phyloP scores from a whole-genome alignment of 129 eudicot species.

The Lactuca sativa region DNA sequence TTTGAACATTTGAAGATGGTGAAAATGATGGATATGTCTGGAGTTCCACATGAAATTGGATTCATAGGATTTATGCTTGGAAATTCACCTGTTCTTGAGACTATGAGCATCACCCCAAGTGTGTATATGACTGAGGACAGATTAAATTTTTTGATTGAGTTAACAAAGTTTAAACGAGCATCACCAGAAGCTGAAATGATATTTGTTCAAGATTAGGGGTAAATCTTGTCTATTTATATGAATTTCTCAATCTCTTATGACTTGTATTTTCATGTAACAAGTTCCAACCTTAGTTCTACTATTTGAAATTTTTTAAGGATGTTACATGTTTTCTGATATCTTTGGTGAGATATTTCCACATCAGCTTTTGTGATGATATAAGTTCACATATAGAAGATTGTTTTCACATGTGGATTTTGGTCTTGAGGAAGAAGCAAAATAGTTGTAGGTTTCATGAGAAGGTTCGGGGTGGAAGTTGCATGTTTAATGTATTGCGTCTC shows the following conservation, averaged over 20 bases:
- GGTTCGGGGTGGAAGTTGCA: too few relatives aligned
- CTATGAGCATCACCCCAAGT: slow-evolving; percentile 66
- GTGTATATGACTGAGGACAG: slow-evolving; percentile 50
- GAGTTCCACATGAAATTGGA: slow-evolving; percentile 72
- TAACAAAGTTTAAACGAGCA: slow-evolving; percentile 83
- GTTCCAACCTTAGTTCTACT: too few relatives aligned
- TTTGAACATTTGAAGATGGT: slow-evolving; percentile 59
- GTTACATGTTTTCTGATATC: too few relatives aligned
- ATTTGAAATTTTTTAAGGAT: too few relatives aligned
- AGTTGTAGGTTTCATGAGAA: too few relatives aligned
- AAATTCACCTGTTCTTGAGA: slow-evolving; percentile 64
- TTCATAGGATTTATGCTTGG: slow-evolving; percentile 70
- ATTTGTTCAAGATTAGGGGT: slow-evolving; percentile 58
- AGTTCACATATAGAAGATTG: too few relatives aligned
- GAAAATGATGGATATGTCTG: slow-evolving; percentile 65
- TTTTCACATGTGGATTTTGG: too few relatives aligned
- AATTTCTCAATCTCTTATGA: neutral
- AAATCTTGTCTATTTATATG: slow-evolving; percentile 6
- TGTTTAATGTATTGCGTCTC: too few relatives aligned
- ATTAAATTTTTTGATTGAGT: slow-evolving; percentile 57
- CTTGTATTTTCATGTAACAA: too few relatives aligned
- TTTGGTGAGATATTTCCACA: too few relatives aligned
- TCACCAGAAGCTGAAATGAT: slow-evolving; percentile 71
- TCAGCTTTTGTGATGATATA: too few relatives aligned
- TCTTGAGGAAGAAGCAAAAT: too few relatives aligned